phyloP scores from a whole-genome alignment of 2,329 filamentous ascomycete genomes.

The Pseudocercospora musae region DNA sequence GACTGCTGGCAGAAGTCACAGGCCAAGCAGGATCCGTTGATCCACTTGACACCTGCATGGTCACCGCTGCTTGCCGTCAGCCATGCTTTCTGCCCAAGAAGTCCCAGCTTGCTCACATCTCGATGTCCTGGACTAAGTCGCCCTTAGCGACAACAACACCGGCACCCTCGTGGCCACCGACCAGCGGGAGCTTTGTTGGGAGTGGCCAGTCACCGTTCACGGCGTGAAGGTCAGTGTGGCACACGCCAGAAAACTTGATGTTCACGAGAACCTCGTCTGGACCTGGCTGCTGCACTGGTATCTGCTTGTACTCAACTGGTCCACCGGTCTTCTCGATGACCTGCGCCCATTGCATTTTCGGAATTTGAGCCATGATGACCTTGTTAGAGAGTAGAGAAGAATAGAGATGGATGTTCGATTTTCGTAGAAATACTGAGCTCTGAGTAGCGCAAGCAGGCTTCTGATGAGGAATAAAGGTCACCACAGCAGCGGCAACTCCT shows the following conservation, averaged over 20 bases:
- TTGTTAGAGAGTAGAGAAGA: neutral
- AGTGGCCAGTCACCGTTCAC: constrained; percentile 90
- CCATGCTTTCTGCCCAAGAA: no score
- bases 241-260: constrained; percentile 86
- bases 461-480: constrained; percentile 1
- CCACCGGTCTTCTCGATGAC: constrained; percentile 80
- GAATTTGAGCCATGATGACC: constrained; percentile 53
- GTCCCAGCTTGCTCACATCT: constrained; percentile 48
- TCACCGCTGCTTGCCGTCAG: constrained; percentile 55
- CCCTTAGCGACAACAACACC: constrained; percentile 80
- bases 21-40: constrained; percentile 79
- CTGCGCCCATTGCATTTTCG: constrained; percentile 85
- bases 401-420: constrained; percentile 7
- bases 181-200: constrained; percentile 74
- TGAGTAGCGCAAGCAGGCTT: neutral
- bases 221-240: constrained; percentile 80
- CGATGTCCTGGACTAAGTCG: constrained; percentile 70
- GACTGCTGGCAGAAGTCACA: constrained; percentile 77
- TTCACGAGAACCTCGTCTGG: constrained; percentile 90
- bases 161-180: constrained; percentile 76
- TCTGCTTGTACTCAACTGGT: constrained; percentile 69
- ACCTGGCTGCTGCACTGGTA: constrained; percentile 75
- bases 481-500: constrained; percentile 3
- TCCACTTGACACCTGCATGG: constrained; percentile 83
- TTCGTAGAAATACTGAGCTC: constrained; percentile 8